Evolutionary conservation across 177 flowering plant species (phyloP).

Genomic region (Vitis hybrid): DNA sequence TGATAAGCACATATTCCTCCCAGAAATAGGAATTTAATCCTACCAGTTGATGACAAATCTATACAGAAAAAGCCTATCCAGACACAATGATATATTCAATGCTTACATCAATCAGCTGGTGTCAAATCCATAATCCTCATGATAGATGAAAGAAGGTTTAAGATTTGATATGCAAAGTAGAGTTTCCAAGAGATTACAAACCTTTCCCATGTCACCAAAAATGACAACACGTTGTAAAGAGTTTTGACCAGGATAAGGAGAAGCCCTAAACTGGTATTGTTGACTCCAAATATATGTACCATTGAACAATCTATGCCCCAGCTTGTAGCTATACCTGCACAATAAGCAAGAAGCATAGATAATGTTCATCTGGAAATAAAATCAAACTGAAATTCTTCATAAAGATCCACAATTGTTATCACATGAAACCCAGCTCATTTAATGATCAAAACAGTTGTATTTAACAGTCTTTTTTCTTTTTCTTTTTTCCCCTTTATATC

Average conservation of each 20-base stretch:
- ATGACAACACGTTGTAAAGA: slow-evolving; percentile 69
- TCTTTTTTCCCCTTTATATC: no score
- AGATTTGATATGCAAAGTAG: neutral
- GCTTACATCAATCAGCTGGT: neutral
- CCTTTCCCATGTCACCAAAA: slow-evolving; percentile 67
- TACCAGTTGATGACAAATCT: no score
- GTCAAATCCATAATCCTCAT: neutral
- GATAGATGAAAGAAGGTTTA: neutral
- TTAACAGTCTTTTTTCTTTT: no score
- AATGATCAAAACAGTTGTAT: neutral
- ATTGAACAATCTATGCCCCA: slow-evolving; percentile 63
- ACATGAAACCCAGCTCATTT: neutral
- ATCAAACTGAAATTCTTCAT: neutral
- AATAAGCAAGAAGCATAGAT: slow-evolving; percentile 5
- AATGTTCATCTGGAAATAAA: neutral
- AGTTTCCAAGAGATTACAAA: slow-evolving; percentile 12
- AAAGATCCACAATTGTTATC: neutral
- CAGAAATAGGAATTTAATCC: no score
- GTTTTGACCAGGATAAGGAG: slow-evolving; percentile 92
- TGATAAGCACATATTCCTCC: no score
- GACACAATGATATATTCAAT: no score
- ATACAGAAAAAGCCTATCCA: no score
- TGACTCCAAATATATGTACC: slow-evolving; percentile 66
- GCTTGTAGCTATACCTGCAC: slow-evolving; percentile 73
- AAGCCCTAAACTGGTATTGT: slow-evolving; percentile 56